These are phyloP conservation scores for Trapa incisa DNA, from an alignment of 345 rosid species.

Conservation along the genomic window DNA sequence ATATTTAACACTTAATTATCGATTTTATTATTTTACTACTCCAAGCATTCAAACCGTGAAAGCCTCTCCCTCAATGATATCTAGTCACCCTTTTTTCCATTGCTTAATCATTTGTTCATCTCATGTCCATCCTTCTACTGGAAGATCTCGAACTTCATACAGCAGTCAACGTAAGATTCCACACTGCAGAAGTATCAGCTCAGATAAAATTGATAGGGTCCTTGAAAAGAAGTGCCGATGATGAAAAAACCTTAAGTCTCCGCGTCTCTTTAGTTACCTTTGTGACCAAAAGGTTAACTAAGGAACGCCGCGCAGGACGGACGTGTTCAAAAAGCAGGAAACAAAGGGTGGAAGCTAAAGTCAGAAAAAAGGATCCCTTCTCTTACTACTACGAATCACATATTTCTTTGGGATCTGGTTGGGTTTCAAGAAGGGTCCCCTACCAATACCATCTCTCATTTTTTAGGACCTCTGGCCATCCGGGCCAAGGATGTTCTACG, in stretches of 20 bases:
- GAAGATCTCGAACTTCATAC: not conserved
- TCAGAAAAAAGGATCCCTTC: not conserved
- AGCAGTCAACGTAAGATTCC: not conserved
- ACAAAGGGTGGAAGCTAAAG: not conserved
- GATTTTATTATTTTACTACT: too few relatives aligned
- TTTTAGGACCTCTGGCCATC: not conserved
- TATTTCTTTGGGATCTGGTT: not conserved
- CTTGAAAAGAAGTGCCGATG: constrained; percentile 1
- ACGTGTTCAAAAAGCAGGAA: not conserved
- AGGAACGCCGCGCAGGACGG: too few relatives aligned
- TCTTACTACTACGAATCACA: too few relatives aligned
- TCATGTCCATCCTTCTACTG: too few relatives aligned
- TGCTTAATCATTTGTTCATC: too few relatives aligned
- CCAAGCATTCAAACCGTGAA: too few relatives aligned
- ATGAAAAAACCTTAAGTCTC: not conserved
- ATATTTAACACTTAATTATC: too few relatives aligned
- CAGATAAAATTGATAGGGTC: not conserved
- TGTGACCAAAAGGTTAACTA: not conserved
- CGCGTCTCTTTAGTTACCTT: not conserved
- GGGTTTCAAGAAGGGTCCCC: constrained; percentile 3
- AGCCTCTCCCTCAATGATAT: too few relatives aligned
- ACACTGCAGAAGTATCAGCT: not conserved
- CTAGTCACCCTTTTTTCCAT: too few relatives aligned
- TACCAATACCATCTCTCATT: not conserved
- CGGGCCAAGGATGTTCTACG: not conserved